These are phyloP conservation scores for Scutellaria minor DNA, from an alignment of 257 asterid species.

Conservation along the genomic window DNA sequence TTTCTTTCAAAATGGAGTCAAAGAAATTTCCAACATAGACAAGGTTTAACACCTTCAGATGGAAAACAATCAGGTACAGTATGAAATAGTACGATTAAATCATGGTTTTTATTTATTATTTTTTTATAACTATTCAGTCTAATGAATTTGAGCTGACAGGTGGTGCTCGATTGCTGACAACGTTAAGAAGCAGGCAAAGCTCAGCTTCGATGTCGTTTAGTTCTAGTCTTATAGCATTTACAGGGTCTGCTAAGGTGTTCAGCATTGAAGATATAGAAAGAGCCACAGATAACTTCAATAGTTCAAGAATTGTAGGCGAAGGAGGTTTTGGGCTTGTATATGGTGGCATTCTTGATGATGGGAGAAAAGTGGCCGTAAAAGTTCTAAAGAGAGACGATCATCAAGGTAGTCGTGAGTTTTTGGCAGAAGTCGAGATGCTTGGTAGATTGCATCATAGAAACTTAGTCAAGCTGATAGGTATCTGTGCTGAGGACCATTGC, in stretches of 20 bases:
- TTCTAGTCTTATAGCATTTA: constrained; percentile 67
- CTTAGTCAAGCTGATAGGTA: constrained; percentile 81
- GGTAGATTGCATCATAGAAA: constrained; percentile 86
- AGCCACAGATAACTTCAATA: constrained; percentile 62
- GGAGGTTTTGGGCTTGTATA: constrained; percentile 95
- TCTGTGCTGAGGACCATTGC: constrained; percentile 70
- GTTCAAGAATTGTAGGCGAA: constrained; percentile 72
- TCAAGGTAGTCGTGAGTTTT: constrained; percentile 83
- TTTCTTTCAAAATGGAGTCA: constrained; percentile 51
- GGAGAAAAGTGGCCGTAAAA: constrained; percentile 78
- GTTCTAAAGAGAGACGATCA: constrained; percentile 82
- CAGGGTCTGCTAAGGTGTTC: constrained; percentile 79
- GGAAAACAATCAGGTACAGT: constrained; percentile 62
- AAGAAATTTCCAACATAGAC: constrained; percentile 33
- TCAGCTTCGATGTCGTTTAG: constrained; percentile 64
- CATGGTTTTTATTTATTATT: not conserved
- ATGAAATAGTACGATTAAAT: not conserved
- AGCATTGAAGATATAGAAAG: constrained; percentile 58
- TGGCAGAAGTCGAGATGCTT: constrained; percentile 97
- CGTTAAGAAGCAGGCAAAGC: constrained; percentile 59
- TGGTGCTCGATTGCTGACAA: constrained; percentile 45
- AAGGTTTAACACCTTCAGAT: constrained; percentile 42
- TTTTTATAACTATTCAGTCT: not conserved
- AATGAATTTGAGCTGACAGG: constrained; percentile 48
- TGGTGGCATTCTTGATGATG: constrained; percentile 79